phyloP scores from a whole-genome alignment of 129 eudicot species.

The Pseudognaphalium luteoalbum region DNA sequence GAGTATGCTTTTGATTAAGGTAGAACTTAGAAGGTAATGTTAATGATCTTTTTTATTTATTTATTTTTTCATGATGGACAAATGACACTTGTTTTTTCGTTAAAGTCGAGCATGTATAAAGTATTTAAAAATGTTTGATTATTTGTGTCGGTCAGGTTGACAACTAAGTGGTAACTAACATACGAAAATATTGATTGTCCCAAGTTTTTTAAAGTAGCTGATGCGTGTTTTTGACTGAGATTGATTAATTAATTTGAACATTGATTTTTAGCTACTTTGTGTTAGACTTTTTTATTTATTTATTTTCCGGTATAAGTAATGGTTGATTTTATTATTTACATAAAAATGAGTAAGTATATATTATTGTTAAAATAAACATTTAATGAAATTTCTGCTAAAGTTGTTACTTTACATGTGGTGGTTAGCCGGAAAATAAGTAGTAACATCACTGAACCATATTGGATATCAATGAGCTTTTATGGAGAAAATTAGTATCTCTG shows the following conservation, averaged over 20 bases:
- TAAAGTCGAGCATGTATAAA: not conserved
- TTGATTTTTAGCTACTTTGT: not conserved
- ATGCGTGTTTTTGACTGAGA: conserved; percentile 1
- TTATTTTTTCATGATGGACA: not conserved
- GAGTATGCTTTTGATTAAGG: too few relatives aligned
- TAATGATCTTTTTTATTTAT: not conserved
- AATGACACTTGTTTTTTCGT: not conserved
- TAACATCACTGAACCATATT: not conserved
- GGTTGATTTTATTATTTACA: too few relatives aligned
- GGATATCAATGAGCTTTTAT: too few relatives aligned
- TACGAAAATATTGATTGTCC: not conserved
- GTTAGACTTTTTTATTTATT: not conserved
- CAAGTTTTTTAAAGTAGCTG: not conserved
- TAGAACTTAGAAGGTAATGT: not conserved
- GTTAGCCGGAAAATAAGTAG: not conserved
- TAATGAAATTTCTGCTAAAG: too few relatives aligned
- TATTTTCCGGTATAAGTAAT: too few relatives aligned
- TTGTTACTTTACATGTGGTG: not conserved
- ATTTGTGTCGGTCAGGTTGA: not conserved
- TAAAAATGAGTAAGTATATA: too few relatives aligned
- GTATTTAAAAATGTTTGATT: not conserved
- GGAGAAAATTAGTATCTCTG: not conserved
- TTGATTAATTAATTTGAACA: not conserved
- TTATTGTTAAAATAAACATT: too few relatives aligned
- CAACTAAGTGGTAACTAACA: not conserved